phyloP scores from a whole-genome alignment of 2,329 filamentous ascomycete genomes.

The Ampelomyces quisqualis region DNA sequence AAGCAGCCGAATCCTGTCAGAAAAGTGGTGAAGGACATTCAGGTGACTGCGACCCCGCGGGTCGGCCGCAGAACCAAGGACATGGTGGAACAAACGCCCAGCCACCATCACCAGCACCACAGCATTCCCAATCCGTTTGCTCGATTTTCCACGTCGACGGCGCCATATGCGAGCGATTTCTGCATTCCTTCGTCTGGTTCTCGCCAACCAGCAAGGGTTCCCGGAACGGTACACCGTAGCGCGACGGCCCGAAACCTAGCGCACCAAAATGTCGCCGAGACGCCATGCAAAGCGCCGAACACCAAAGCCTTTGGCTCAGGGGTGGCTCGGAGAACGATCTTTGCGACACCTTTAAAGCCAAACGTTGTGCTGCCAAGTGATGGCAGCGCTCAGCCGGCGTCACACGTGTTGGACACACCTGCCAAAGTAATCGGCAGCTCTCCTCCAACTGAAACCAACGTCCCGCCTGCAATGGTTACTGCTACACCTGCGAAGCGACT shows the following conservation, averaged over 20 bases:
- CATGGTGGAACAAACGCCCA: conserved; percentile 34
- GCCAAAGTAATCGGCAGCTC: conserved; percentile 20
- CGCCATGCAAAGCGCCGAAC: conserved; percentile 45
- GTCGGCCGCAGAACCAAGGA: conserved; percentile 36
- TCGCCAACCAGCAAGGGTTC: conserved; percentile 30
- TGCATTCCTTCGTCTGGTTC: conserved; percentile 46
- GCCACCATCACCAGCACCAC: conserved; percentile 20
- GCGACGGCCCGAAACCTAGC: conserved; percentile 32
- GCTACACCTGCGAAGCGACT: conserved; percentile 24
- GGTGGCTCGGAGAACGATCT: conserved; percentile 30
- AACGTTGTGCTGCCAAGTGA: conserved; percentile 6
- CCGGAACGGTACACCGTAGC: conserved; percentile 32
- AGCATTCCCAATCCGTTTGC: conserved; percentile 29
- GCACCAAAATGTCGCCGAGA: conserved; percentile 43
- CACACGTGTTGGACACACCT: conserved; percentile 27
- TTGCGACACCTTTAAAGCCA: conserved; percentile 37
- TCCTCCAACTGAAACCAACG: conserved; percentile 7
- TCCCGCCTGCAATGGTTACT: conserved; percentile 13
- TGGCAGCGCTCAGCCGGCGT: conserved; percentile 2
- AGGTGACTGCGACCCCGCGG: conserved; percentile 49
- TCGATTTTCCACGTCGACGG: conserved; percentile 16
- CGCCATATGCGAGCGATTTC: conserved; percentile 32
- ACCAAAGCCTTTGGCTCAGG: conserved; percentile 31
- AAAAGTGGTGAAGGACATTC: conserved; percentile 37
- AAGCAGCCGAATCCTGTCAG: conserved; percentile 32